These are phyloP conservation scores for Coemansia sp. DNA, from an alignment of 192 early-diverging fungal genomes.

Conservation along the genomic window DNA sequence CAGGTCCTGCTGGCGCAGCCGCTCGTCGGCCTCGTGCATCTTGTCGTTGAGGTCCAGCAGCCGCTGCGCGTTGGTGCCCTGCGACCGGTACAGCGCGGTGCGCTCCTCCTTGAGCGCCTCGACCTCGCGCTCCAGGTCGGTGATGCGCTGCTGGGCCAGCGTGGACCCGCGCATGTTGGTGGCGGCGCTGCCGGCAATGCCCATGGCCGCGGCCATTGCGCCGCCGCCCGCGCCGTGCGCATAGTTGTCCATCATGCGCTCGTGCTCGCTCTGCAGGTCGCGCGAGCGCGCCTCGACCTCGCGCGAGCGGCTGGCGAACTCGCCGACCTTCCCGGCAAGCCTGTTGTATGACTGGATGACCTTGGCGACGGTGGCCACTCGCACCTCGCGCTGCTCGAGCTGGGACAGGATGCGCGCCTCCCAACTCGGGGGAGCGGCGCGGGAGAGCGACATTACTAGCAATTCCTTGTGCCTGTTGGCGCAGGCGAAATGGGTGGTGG, in stretches of 20 bases:
- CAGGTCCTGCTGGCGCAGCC: constrained; percentile 62
- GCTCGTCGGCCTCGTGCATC: constrained; percentile 54
- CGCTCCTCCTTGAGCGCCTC: constrained; percentile 80
- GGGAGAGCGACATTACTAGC: constrained; percentile 18
- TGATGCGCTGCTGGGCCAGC: constrained; percentile 59
- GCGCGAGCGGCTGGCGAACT: constrained; percentile 41
- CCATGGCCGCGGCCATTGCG: constrained; percentile 3
- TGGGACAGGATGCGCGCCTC: constrained; percentile 43
- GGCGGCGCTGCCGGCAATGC: constrained; percentile 3
- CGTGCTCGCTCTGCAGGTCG: constrained; percentile 46
- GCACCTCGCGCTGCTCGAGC: constrained; percentile 43
- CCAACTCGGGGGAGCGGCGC: constrained; percentile 25
- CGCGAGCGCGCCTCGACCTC: constrained; percentile 35
- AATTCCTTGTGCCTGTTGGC: no score
- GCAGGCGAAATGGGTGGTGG: no score
- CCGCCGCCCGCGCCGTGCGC: constrained; percentile 15
- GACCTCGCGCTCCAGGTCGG: constrained; percentile 73
- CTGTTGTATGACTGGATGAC: constrained; percentile 49
- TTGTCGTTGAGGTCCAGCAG: constrained; percentile 82
- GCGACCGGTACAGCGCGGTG: constrained; percentile 82
- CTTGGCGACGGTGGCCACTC: constrained; percentile 41
- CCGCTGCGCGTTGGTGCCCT: constrained; percentile 88
- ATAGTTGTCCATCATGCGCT: constrained; percentile 38
- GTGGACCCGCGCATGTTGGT: constrained; percentile 23
- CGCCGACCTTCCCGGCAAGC: constrained; percentile 38